Evolutionary conservation across 75 land plant genomes (phyloP), one percentile per base, ranked within the genome.

Genomic region (Picea glauca): DNA sequence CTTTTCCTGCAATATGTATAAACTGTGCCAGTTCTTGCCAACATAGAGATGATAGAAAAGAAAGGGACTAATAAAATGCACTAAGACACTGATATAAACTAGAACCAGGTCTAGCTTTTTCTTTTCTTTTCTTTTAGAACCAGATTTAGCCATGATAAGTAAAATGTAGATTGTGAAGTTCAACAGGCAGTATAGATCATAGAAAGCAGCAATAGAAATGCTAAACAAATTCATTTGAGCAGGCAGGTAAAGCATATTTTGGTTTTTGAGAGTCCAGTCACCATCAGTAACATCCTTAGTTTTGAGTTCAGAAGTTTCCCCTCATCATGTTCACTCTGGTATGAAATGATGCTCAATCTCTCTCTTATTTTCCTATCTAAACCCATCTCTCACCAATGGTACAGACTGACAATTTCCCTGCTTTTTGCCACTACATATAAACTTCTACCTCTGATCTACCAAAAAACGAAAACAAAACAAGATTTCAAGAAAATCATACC

Each of bases 401-500:
- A 56, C 74, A 43, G 23, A 40, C 74, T 20, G 3, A n/a, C 56
- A 50, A 9, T 50, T 20, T 43, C 43, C 8, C 43, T 70, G 40
- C 50, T 43, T 43, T 35, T 8, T 35, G 33, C 18, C 46, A 33
- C 43, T 40, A 66, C 7, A 13, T 14, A 18, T 68, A 38, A 70
- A 21, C 26, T 70, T 35, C 46, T 68, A 38, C 21, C 8, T 38
- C 46, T 6, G 50, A 21, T 20, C 2, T 1, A 50, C 11, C 40
- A 38, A 17, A 8, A 68, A 40, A 70, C 20, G 23, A 43, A 43
- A 70, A 70, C 43, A 20, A 70, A 70, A 70, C 20, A 23, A 40
- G 20, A 20, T 68, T 68, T 40, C 73, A 20, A 40, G n/a, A 11
- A 21, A 58, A 62, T 17, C 66, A 60, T 68, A 96, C 99, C 98